These are phyloP conservation scores for Paraphaeosphaeria minitans DNA, from an alignment of 2,329 filamentous ascomycete genomes.

Conservation along the genomic window DNA sequence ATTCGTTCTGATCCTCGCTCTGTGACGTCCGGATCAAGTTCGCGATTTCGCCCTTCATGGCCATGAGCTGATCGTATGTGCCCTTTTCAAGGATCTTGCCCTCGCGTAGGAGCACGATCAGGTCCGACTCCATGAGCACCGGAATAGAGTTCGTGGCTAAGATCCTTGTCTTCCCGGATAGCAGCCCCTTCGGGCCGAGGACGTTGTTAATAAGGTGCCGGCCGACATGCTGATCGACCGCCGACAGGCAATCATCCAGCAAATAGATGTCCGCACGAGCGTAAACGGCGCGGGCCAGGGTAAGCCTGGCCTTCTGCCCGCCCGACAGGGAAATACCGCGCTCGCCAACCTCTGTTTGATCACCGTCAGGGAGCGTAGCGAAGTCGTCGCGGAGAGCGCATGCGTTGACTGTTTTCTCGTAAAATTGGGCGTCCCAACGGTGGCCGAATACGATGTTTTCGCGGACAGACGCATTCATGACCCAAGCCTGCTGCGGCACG, in stretches of 20 bases:
- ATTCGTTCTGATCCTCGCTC: constrained; percentile 55
- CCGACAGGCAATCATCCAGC: constrained; percentile 90
- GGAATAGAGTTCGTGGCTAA: constrained; percentile 95
- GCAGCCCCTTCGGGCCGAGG: constrained; percentile 80
- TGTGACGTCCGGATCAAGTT: constrained; percentile 80
- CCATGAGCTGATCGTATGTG: constrained; percentile 87
- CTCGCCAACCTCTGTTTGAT: constrained; percentile 95
- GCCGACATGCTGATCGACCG: constrained; percentile 97
- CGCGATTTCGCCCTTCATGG: constrained; percentile 89
- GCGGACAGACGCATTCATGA: constrained; percentile 96
- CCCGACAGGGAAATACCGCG: constrained; percentile 94
- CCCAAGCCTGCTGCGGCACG: constrained; percentile 91
- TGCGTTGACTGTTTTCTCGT: constrained; percentile 88
- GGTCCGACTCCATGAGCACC: constrained; percentile 86
- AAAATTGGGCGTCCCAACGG: constrained; percentile 90
- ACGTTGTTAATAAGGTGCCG: constrained; percentile 94
- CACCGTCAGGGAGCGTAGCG: constrained; percentile 87
- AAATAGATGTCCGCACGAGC: constrained; percentile 96
- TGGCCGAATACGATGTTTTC: constrained; percentile 98
- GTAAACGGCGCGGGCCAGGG: constrained; percentile 91
- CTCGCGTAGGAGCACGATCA: constrained; percentile 82
- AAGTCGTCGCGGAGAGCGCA: constrained; percentile 94
- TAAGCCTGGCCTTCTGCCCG: constrained; percentile 93
- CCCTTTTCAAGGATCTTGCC: constrained; percentile 84
- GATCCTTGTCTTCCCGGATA: constrained; percentile 85